Conservation (phyloP, 2,329 filamentous ascomycete genomes). For the Pseudomassariella vexata region DNA sequence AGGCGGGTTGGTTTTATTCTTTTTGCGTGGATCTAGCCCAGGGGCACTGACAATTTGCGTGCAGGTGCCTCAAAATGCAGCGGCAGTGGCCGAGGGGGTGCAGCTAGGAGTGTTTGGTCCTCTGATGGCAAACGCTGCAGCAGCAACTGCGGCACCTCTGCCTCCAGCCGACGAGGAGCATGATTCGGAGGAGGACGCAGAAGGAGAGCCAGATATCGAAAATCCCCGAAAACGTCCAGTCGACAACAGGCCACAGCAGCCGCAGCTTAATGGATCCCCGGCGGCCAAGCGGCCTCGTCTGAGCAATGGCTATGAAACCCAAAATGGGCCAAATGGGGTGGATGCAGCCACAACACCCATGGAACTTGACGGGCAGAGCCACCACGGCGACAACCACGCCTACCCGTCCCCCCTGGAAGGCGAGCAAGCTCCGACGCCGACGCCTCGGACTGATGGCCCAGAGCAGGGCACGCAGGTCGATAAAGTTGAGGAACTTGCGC, state of each 20-base stretch:
- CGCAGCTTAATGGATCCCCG: slow-evolving; percentile 46
- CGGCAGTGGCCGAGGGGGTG: slow-evolving; percentile 39
- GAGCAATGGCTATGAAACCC: slow-evolving; percentile 58
- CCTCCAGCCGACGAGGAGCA: slow-evolving; percentile 18
- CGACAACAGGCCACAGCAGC: slow-evolving; percentile 37
- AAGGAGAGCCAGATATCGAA: slow-evolving; percentile 30
- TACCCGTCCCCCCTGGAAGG: slow-evolving; percentile 60
- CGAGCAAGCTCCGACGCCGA: slow-evolving; percentile 47
- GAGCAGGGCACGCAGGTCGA: slow-evolving; percentile 61
- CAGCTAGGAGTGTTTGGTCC: slow-evolving; percentile 53
- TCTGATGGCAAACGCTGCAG: slow-evolving; percentile 38
- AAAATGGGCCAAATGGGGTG: slow-evolving; percentile 34
- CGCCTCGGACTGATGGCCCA: slow-evolving; percentile 53
- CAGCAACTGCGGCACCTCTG: slow-evolving; percentile 16
- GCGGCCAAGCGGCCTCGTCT: slow-evolving; percentile 54
- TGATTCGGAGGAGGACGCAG: slow-evolving; percentile 30
- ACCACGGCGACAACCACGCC: slow-evolving; percentile 48
- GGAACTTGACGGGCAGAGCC: slow-evolving; percentile 49
- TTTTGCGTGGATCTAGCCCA: slow-evolving; percentile 20
- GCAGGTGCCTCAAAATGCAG: slow-evolving; percentile 44
- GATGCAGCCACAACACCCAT: slow-evolving; percentile 51
- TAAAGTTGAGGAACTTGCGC: slow-evolving; percentile 55
- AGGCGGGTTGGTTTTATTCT: no score
- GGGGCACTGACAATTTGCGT: slow-evolving; percentile 33
- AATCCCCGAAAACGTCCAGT: slow-evolving; percentile 45